Evolutionary conservation across 306 rosid species (phyloP).

Genomic region (Vigna nakashimae): DNA sequence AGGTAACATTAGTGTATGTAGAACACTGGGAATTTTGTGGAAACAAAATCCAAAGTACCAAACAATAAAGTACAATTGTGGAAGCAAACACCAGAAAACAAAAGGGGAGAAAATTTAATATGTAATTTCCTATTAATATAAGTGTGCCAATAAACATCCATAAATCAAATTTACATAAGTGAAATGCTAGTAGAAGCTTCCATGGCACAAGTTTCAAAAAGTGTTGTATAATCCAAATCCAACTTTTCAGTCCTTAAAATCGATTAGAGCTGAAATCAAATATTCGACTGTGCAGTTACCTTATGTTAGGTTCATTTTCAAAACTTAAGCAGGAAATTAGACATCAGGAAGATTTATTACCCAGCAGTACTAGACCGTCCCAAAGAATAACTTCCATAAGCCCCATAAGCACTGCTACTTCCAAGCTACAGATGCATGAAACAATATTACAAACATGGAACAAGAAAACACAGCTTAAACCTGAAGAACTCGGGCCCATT

Average conservation of each 20-base stretch:
- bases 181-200: slow-evolving; percentile 10
- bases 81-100: slow-evolving; percentile 24
- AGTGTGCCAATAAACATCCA: slow-evolving; percentile 10
- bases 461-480: slow-evolving; percentile 30
- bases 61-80: neutral
- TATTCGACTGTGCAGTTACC: slow-evolving; percentile 7
- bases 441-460: slow-evolving; percentile 37
- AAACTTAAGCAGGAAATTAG: slow-evolving; percentile 18
- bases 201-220: slow-evolving; percentile 32
- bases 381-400: slow-evolving; percentile 83
- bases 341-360: slow-evolving; percentile 57
- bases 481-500: slow-evolving; percentile 15
- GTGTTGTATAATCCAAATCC: slow-evolving; percentile 23
- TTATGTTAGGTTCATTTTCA: slow-evolving; percentile 3
- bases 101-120: neutral
- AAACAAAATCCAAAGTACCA: neutral
- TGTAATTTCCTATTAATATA: slow-evolving; percentile 1
- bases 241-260: slow-evolving; percentile 3
- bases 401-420: slow-evolving; percentile 77
- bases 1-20: neutral
- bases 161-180: slow-evolving; percentile 10
- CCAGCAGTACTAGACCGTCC: slow-evolving; percentile 80
- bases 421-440: slow-evolving; percentile 68
- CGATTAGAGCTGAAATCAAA: slow-evolving; percentile 13
- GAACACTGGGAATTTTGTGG: neutral